phyloP scores from a whole-genome alignment of 176 grass and related monocot genomes.

The Zoysia japonica region DNA sequence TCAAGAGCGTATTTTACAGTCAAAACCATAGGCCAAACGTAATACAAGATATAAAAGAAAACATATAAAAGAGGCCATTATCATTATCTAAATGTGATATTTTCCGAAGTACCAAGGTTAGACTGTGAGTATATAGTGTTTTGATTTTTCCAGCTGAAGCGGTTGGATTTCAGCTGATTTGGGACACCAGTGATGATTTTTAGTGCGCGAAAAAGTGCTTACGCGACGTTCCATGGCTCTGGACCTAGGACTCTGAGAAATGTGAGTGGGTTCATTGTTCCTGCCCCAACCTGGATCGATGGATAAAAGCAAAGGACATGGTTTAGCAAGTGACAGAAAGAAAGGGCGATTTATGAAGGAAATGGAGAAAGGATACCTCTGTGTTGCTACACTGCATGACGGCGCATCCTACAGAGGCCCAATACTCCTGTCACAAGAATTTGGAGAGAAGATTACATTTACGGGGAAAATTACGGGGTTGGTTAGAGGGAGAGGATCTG shows the following conservation, averaged over 20 bases:
- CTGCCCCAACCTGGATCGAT: slow-evolving; percentile 76
- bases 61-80: not conserved
- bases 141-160: not conserved
- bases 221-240: slow-evolving; percentile 97
- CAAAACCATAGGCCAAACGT: not conserved
- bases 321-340: not conserved
- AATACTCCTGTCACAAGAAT: slow-evolving; percentile 64
- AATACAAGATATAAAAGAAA: not conserved
- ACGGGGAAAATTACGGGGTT: no score
- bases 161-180: not conserved
- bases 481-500: not conserved
- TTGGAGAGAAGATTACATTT: not conserved
- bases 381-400: slow-evolving; percentile 99
- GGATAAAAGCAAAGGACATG: not conserved
- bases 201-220: slow-evolving; percentile 34
- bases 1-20: slow-evolving; percentile 6
- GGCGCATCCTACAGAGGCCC: slow-evolving; percentile 92
- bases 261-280: slow-evolving; percentile 94
- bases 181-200: not conserved
- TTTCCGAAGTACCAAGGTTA: not conserved
- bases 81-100: no score
- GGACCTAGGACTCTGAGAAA: slow-evolving; percentile 89
- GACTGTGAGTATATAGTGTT: not conserved
- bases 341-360: not conserved
- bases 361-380: slow-evolving; percentile 45